A percentile compares a stretch with the other conserved stretches of the same genome.
Evolutionary conservation across 352 stramenopile species (phyloP).

Genomic region (Globisporangium yorkense): DNA sequence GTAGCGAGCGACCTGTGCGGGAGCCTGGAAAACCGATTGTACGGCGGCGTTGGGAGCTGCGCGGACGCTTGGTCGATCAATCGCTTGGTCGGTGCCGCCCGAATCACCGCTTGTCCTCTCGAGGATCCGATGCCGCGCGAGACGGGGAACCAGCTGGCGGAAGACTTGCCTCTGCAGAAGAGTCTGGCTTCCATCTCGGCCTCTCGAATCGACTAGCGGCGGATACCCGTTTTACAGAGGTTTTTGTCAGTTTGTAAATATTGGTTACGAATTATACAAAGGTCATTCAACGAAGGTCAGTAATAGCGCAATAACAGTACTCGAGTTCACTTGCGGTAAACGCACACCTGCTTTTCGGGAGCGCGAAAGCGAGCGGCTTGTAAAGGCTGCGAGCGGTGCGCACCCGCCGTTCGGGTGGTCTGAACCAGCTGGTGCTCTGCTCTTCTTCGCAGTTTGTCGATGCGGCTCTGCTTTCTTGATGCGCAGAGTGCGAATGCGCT

Average conservation of each 20-base stretch:
- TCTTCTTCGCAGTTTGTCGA: neutral
- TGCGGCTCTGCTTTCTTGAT: neutral
- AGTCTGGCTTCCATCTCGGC: neutral
- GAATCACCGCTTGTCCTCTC: neutral
- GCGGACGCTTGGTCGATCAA: neutral
- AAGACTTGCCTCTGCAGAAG: slow-evolving; percentile 13
- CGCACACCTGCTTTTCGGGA: neutral
- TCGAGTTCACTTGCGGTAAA: neutral
- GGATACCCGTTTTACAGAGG: neutral
- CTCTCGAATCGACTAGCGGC: neutral
- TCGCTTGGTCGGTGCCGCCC: slow-evolving; percentile 2
- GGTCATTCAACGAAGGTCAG: no score
- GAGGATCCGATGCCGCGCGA: slow-evolving; percentile 1
- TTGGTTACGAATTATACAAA: neutral
- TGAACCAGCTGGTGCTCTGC: neutral
- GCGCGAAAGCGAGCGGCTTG: neutral
- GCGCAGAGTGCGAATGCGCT: no score
- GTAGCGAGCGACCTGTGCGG: slow-evolving; percentile 12
- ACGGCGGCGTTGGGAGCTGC: neutral
- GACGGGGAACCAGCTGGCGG: slow-evolving; percentile 3
- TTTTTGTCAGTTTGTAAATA: neutral
- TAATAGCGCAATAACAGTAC: neutral
- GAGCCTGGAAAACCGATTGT: slow-evolving; percentile 28
- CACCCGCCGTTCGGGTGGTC: neutral
- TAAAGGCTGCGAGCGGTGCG: neutral